A percentile compares a stretch with the other conserved stretches of the same genome.
These are phyloP conservation scores for Botrytis cinerea DNA, from an alignment of 2,329 filamentous ascomycete species.

Conservation along the genomic window DNA sequence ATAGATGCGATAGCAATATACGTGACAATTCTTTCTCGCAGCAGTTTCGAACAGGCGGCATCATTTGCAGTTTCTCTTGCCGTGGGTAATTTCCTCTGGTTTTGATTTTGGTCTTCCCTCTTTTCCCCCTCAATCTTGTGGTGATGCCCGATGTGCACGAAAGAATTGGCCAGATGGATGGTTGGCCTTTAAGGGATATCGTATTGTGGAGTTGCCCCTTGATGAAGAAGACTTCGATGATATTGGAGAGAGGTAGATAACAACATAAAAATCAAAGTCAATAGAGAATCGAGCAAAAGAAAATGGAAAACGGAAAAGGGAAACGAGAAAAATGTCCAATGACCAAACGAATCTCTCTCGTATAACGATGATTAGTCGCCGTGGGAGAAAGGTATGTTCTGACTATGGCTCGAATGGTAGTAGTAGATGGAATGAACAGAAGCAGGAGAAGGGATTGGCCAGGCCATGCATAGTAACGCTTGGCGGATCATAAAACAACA, in stretches of 20 bases:
- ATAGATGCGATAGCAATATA: neutral
- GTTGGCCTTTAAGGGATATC: constrained; percentile 2
- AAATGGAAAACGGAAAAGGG: neutral
- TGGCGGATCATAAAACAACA: neutral
- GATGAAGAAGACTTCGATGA: constrained; percentile 10
- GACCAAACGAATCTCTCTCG: neutral
- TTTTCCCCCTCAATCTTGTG: neutral
- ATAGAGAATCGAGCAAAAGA: neutral
- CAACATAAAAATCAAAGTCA: neutral
- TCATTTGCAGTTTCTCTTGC: constrained; percentile 16
- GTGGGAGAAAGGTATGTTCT: neutral
- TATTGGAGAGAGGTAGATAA: neutral
- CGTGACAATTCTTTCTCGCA: neutral
- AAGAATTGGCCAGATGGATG: neutral
- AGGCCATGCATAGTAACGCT: neutral
- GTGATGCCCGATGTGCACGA: constrained; percentile 9
- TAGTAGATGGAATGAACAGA: neutral
- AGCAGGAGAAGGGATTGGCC: neutral
- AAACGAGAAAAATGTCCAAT: too few relatives aligned
- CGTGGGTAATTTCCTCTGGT: constrained; percentile 17
- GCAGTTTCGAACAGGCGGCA: constrained; percentile 12
- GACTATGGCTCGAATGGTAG: neutral
- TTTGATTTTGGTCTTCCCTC: neutral
- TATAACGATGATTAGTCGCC: neutral
- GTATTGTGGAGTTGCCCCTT: constrained; percentile 12